Percentiles rank a stretch among this genome's conserved stretches.
Evolutionary conservation across 345 rosid species (phyloP).

Genomic region (Eucalyptus cladocalyx): DNA sequence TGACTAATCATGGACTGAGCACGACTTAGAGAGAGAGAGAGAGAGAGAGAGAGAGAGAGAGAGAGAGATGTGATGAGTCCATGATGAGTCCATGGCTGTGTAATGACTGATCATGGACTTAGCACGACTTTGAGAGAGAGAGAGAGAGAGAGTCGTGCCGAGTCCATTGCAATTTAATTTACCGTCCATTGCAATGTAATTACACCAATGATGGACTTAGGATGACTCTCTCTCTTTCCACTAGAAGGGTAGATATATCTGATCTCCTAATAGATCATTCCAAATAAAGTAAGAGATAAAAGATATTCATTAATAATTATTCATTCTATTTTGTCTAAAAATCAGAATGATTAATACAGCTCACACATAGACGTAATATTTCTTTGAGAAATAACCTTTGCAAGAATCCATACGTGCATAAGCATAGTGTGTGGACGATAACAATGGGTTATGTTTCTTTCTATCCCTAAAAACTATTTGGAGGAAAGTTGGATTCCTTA

Average conservation of each 20-base stretch:
- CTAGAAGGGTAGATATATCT: neutral
- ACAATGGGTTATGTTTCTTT: neutral
- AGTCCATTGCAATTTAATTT: neutral
- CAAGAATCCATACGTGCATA: neutral
- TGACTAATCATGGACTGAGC: no score
- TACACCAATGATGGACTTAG: neutral
- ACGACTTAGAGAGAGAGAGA: no score
- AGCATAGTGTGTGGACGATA: neutral
- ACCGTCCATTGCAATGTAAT: neutral
- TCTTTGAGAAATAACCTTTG: neutral
- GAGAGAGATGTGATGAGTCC: neutral
- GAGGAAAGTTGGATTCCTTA: neutral
- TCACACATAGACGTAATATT: neutral
- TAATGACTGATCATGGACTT: no score
- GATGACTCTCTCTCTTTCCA: neutral
- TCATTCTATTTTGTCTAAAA: neutral
- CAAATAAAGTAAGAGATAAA: neutral
- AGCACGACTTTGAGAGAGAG: neutral
- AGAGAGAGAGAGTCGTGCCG: neutral
- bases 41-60: no score
- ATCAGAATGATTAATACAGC: neutral
- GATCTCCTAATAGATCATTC: neutral
- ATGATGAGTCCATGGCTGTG: neutral
- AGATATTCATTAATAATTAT: neutral
- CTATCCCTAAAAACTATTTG: neutral